Evolutionary conservation across 768 basidiomycete species (phyloP), one percentile per base, ranked within the genome.

Genomic region (Butyriboletus loyo): DNA sequence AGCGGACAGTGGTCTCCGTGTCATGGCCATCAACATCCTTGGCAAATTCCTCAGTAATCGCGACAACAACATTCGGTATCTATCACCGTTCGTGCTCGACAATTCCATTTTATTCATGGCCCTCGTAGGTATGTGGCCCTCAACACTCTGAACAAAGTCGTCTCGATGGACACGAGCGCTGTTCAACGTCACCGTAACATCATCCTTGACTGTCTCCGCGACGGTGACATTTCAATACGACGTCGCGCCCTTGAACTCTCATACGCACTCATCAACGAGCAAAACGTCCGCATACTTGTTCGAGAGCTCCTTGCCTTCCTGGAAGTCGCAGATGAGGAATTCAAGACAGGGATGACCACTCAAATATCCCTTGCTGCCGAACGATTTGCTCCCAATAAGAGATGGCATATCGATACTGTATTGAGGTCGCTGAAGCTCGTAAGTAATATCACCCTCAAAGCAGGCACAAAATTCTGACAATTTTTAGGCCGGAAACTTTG

Each of bases 1-100:
- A 64, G 95, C 97, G 11, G 97, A 99, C 67, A 88, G 84, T 37
- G 93, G 94, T 19, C 75, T 99, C 21, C 86, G 97, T 2, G 95
- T 98, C 40, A 98, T 99, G 97, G 97, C 97, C 0, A 99, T 99
- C 71, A 99, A 99, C 68, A 98, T 98, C 52, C 80, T 99, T 31
- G 97, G 97, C 49, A 98, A 98, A 72, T 98, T 98, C 75, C 75
- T 99, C 66, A 87, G 91, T 67, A 99, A 99, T 72, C 81, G 92
- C 31, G 97, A 99, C 66, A 99, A 99, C 73, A 99, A 98, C 66
- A 98, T 99, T 61, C 86, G 96, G 95, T 96, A 66, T 43, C 79
- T 69, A 43, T 51, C n/a, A 47, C 42, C 30, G 19, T 27, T 21
- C 35, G 45, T 32, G 19, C 36, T 37, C 21, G 21, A 30, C n/a